These are phyloP conservation scores for Phlegmacium glaucopus DNA, from an alignment of 768 basidiomycete genomes.

Conservation along the genomic window DNA sequence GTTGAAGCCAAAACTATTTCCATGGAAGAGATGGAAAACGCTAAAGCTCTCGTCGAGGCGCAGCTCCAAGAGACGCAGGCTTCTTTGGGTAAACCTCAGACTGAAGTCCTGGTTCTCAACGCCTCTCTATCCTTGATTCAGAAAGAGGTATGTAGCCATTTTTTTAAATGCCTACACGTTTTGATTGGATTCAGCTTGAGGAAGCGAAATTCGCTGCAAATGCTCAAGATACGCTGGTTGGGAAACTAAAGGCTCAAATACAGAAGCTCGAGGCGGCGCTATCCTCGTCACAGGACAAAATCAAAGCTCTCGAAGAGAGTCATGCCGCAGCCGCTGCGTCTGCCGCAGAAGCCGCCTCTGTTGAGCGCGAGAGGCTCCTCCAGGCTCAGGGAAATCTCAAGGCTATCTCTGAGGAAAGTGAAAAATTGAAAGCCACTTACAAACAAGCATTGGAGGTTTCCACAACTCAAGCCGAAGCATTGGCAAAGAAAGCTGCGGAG, in stretches of 20 bases:
- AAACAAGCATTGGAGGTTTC: slow-evolving; percentile 45
- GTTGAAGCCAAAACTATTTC: slow-evolving; percentile 41
- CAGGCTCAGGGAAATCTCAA: slow-evolving; percentile 63
- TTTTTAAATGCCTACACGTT: slow-evolving; percentile 1
- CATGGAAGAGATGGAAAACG: slow-evolving; percentile 45
- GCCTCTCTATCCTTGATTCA: slow-evolving; percentile 38
- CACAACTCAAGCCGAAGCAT: slow-evolving; percentile 39
- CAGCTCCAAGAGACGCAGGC: slow-evolving; percentile 43
- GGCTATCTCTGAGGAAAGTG: slow-evolving; percentile 48
- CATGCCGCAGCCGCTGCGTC: slow-evolving; percentile 41
- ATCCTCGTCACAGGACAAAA: slow-evolving; percentile 43
- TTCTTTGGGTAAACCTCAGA: slow-evolving; percentile 34
- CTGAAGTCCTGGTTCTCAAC: slow-evolving; percentile 27
- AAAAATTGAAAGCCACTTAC: slow-evolving; percentile 49
- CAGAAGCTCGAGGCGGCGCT: slow-evolving; percentile 50
- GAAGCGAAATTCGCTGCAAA: slow-evolving; percentile 37
- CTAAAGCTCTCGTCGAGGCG: slow-evolving; percentile 45
- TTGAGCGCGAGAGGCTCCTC: slow-evolving; percentile 60
- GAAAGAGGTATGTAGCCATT: slow-evolving; percentile 43
- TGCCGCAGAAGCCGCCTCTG: slow-evolving; percentile 47
- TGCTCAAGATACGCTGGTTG: slow-evolving; percentile 43
- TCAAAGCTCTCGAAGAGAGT: slow-evolving; percentile 47
- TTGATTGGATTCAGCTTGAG: slow-evolving; percentile 42
- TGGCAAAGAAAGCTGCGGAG: slow-evolving; percentile 44
- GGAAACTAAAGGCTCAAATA: slow-evolving; percentile 48